Percentiles rank a stretch among this genome's conserved stretches.
Conservation (phyloP, 2,329 filamentous ascomycete species). For the Arthrocladium fulminans region DNA sequence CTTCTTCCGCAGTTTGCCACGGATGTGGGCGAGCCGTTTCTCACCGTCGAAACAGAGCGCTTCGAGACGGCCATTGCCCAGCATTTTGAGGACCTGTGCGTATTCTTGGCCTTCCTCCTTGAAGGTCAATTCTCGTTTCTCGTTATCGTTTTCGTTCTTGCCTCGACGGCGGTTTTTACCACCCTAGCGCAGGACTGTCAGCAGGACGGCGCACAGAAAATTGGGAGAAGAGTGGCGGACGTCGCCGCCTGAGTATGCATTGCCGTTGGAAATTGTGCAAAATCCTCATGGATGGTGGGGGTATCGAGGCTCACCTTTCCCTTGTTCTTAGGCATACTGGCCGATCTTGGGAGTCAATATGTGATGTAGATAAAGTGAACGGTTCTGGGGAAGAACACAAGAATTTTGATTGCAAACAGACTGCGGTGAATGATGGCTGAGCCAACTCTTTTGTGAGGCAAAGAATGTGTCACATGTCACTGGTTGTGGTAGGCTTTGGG, state of each 20-base stretch:
- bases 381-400: not conserved
- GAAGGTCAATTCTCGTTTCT: slow-evolving; percentile 97
- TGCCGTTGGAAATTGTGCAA: not conserved
- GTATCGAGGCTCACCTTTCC: slow-evolving; percentile 67
- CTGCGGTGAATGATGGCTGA: not conserved
- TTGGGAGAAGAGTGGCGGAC: slow-evolving; percentile 4
- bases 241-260: slow-evolving; percentile 12
- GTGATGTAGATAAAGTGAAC: not conserved
- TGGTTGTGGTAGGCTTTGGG: not conserved
- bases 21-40: slow-evolving; percentile 74
- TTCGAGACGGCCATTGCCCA: slow-evolving; percentile 88
- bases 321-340: slow-evolving; percentile 96
- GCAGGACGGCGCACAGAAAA: slow-evolving; percentile 5
- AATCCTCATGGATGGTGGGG: slow-evolving; percentile 12
- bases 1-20: slow-evolving; percentile 98
- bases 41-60: slow-evolving; percentile 92
- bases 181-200: slow-evolving; percentile 52
- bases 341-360: not conserved
- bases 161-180: slow-evolving; percentile 97
- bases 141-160: slow-evolving; percentile 99
- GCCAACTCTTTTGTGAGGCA: not conserved
- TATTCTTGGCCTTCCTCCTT: slow-evolving; percentile 96
- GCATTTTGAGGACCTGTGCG: slow-evolving; percentile 88
- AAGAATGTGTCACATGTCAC: not conserved
- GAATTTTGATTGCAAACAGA: no score